Conservation (phyloP, 2,329 filamentous ascomycete species). For the Botrytis squamosa region DNA sequence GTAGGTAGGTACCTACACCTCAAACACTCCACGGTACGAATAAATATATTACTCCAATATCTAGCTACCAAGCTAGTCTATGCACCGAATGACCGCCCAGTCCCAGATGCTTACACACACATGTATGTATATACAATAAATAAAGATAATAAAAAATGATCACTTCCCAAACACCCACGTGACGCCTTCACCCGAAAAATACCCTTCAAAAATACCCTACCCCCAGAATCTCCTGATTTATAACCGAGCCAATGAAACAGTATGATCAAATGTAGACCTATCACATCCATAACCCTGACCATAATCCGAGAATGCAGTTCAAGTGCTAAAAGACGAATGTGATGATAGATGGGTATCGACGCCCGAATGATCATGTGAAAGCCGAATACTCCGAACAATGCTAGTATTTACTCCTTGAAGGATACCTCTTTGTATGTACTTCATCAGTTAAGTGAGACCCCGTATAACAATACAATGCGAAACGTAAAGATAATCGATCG, state of each 20-base stretch:
- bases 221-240: neutral
- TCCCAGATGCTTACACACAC: neutral
- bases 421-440: conserved; percentile 1
- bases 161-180: neutral
- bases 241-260: neutral
- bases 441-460: neutral
- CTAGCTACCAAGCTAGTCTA: neutral
- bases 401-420: conserved; percentile 9
- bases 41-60: neutral
- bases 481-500: conserved; percentile 1
- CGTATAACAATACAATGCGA: neutral
- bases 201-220: neutral
- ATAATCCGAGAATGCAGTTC: neutral
- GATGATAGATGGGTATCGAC: neutral
- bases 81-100: neutral
- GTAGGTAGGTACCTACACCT: neutral
- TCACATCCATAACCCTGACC: neutral
- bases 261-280: neutral
- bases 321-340: neutral
- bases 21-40: neutral
- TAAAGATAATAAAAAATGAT: neutral
- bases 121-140: neutral
- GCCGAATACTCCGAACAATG: conserved; percentile 11
- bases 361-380: neutral
- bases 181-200: neutral